These are phyloP conservation scores for Dothistroma pini DNA, from an alignment of 2,329 filamentous ascomycete species.

Conservation along the genomic window DNA sequence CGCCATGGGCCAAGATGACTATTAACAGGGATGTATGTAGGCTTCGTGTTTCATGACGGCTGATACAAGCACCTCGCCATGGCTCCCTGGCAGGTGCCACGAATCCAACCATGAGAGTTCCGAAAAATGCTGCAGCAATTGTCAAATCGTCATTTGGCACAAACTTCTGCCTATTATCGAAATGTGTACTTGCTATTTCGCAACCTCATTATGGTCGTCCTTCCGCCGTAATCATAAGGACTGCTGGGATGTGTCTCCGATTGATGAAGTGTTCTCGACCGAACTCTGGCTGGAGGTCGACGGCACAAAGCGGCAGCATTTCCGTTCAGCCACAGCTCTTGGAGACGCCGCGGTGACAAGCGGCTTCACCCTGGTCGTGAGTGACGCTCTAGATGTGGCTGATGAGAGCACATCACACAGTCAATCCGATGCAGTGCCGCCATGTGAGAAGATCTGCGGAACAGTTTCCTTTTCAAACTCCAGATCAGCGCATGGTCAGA, in stretches of 20 bases:
- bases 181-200: not conserved
- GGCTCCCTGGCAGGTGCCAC: conserved; percentile 12
- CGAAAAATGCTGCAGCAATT: not conserved
- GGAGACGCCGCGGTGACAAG: not conserved
- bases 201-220: not conserved
- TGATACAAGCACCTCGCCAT: conserved; percentile 19
- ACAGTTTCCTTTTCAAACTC: conserved; percentile 6
- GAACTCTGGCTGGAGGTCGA: not conserved
- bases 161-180: conserved; percentile 1
- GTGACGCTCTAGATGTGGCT: conserved; percentile 20
- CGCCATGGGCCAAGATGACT: conserved; percentile 13
- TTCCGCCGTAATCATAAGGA: no score
- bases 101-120: not conserved
- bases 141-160: not conserved
- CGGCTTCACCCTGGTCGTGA: not conserved
- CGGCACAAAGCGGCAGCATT: not conserved
- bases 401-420: conserved; percentile 8
- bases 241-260: not conserved
- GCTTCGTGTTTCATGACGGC: conserved; percentile 19
- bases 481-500: conserved; percentile 18
- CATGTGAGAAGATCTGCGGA: conserved; percentile 13
- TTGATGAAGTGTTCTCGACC: not conserved
- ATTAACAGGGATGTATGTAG: conserved; percentile 11
- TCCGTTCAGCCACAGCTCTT: not conserved
- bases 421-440: conserved; percentile 8